Conservation (phyloP, 768 basidiomycete species). For the Pulveroboletus sp. region DNA sequence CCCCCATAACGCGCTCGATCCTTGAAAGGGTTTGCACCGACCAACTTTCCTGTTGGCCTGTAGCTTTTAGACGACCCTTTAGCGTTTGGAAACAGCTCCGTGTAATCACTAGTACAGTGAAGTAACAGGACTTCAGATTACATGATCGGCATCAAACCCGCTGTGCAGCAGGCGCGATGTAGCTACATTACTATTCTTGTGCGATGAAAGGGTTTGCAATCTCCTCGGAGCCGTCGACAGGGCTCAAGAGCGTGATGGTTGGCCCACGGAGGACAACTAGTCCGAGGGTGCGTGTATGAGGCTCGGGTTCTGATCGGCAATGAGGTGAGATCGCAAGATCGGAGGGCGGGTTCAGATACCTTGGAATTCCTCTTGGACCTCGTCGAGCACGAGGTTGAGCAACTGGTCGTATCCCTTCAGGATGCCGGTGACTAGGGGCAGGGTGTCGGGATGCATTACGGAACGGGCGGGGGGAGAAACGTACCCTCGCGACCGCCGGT, state of each 20-base stretch:
- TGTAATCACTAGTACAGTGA: conserved; percentile 18
- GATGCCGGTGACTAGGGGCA: conserved; percentile 70
- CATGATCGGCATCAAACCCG: background rate
- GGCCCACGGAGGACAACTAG: conserved; percentile 90
- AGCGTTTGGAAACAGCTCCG: conserved; percentile 13
- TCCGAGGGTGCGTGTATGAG: conserved; percentile 64
- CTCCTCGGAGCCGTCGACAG: conserved; percentile 92
- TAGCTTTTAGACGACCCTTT: conserved; percentile 10
- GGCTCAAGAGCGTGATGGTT: conserved; percentile 89
- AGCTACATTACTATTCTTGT: conserved; percentile 46
- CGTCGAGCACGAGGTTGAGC: conserved; percentile 94
- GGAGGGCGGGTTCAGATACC: conserved; percentile 40
- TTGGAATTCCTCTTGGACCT: conserved; percentile 80
- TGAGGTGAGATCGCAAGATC: conserved; percentile 11
- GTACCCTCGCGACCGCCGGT: conserved; percentile 95
- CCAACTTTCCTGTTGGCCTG: background rate
- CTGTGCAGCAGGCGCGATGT: background rate
- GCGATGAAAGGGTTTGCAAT: conserved; percentile 85
- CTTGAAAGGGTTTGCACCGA: too few relatives aligned
- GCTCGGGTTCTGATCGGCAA: conserved; percentile 55
- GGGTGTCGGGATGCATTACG: background rate
- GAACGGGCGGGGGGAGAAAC: background rate
- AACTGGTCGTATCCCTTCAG: conserved; percentile 96
- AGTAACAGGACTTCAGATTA: conserved; percentile 10
- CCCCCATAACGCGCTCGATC: too few relatives aligned